Evolutionary conservation across 2,329 filamentous ascomycete genomes (phyloP).

Genomic region (Hypoxylon sp.): DNA sequence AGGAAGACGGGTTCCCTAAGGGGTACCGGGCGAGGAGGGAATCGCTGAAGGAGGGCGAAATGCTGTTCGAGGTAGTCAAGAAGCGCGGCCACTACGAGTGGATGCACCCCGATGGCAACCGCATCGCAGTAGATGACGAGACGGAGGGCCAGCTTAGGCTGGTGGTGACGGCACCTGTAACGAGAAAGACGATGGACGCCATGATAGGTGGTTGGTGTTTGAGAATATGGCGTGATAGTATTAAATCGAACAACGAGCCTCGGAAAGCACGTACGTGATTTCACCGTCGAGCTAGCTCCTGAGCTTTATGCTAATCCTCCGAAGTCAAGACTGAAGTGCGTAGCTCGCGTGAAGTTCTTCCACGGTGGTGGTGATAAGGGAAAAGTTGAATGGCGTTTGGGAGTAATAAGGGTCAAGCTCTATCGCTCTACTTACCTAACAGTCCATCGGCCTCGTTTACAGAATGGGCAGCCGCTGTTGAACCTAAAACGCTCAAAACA

Average conservation of each 20-base stretch:
- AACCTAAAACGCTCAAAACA: background rate
- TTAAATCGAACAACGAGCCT: slow-evolving; percentile 22
- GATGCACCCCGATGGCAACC: slow-evolving; percentile 34
- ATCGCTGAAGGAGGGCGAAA: slow-evolving; percentile 37
- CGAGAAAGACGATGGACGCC: slow-evolving; percentile 42
- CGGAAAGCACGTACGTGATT: slow-evolving; percentile 27
- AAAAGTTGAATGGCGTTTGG: background rate
- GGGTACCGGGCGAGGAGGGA: slow-evolving; percentile 42
- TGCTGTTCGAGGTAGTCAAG: slow-evolving; percentile 44
- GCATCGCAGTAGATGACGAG: slow-evolving; percentile 47
- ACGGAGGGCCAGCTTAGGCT: slow-evolving; percentile 34
- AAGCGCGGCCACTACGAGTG: slow-evolving; percentile 46
- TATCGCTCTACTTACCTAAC: background rate
- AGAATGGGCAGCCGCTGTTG: background rate
- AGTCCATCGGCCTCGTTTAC: background rate
- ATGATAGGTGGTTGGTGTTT: slow-evolving; percentile 48
- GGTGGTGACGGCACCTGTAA: slow-evolving; percentile 40
- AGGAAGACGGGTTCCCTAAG: slow-evolving; percentile 41
- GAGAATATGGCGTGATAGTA: slow-evolving; percentile 42
- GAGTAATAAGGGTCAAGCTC: background rate
- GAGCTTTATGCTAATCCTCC: slow-evolving; percentile 13
- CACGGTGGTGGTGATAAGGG: slow-evolving; percentile 38
- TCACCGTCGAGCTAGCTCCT: background rate
- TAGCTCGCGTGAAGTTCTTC: slow-evolving; percentile 39
- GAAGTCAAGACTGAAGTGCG: slow-evolving; percentile 34